Evolutionary conservation across 2,329 filamentous ascomycete genomes (phyloP).

Genomic region (Diaporthe sp.): DNA sequence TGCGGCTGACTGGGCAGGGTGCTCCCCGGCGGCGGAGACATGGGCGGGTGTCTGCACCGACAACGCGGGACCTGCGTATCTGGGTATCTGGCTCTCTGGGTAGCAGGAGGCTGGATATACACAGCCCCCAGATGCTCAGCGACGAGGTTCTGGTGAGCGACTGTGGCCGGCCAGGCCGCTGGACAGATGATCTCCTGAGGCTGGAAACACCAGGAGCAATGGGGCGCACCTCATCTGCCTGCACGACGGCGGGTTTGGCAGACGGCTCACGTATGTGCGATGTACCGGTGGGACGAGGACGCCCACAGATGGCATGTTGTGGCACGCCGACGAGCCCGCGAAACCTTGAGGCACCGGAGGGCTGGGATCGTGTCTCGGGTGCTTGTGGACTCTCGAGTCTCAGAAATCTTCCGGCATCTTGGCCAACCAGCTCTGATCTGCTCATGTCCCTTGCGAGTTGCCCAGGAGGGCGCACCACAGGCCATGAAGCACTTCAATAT

Average conservation of each 20-base stretch:
- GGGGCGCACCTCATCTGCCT: neutral
- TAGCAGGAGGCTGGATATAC: neutral
- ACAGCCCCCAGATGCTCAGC: neutral
- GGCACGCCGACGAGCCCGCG: neutral
- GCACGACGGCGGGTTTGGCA: neutral
- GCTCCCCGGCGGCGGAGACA: constrained; percentile 16
- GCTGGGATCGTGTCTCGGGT: neutral
- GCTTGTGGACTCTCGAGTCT: neutral
- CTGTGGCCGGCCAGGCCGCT: neutral
- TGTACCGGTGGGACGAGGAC: constrained; percentile 2
- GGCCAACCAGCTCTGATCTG: neutral
- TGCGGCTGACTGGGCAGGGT: constrained; percentile 22
- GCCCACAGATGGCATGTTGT: neutral
- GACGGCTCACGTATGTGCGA: neutral
- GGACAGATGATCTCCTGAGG: neutral
- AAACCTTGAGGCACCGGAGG: neutral
- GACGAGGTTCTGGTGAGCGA: neutral
- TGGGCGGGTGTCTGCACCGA: constrained; percentile 25
- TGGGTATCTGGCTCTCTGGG: neutral
- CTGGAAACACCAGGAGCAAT: neutral
- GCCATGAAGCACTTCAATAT: too few relatives aligned
- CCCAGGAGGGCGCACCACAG: neutral
- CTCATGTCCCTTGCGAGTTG: neutral
- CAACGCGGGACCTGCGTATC: neutral
- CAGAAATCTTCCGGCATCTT: neutral